phyloP scores from a whole-genome alignment of 768 basidiomycete genomes.

The Tricholoma sp. region DNA sequence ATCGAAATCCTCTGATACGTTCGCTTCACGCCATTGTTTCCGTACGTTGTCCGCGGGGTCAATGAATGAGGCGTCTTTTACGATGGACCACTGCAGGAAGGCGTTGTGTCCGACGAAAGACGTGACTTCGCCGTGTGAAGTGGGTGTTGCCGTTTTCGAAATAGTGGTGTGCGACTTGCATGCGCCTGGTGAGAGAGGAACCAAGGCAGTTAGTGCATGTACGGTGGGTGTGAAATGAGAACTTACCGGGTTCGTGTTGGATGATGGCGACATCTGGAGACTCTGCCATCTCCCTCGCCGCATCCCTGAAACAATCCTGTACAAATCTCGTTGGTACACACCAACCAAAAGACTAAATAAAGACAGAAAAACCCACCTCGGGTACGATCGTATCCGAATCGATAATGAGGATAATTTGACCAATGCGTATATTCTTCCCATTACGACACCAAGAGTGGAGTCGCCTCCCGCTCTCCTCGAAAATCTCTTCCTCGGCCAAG shows the following conservation, averaged over 20 bases:
- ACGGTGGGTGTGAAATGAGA: too few relatives aligned
- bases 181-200: too few relatives aligned
- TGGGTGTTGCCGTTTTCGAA: too few relatives aligned
- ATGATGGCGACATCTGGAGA: conserved; percentile 82
- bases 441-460: conserved; percentile 82
- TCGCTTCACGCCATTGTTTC: conserved; percentile 73
- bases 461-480: conserved; percentile 47
- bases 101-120: conserved; percentile 87
- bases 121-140: conserved; percentile 76
- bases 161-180: too few relatives aligned
- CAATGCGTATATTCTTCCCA: conserved; percentile 67
- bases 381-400: conserved; percentile 77
- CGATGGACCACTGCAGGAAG: conserved; percentile 80
- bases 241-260: conserved; percentile 73
- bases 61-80: conserved; percentile 77
- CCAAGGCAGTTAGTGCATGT: too few relatives aligned
- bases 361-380: conserved; percentile 42
- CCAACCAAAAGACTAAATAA: not conserved
- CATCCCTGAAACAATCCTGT: conserved; percentile 82
- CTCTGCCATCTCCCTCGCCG: conserved; percentile 77
- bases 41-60: conserved; percentile 56
- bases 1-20: too few relatives aligned
- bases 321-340: not conserved
- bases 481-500: conserved; percentile 69
- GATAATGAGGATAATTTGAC: conserved; percentile 75